These are phyloP conservation scores for Ophiocordyceps unilateralis DNA, from an alignment of 2,329 filamentous ascomycete species.

Conservation along the genomic window DNA sequence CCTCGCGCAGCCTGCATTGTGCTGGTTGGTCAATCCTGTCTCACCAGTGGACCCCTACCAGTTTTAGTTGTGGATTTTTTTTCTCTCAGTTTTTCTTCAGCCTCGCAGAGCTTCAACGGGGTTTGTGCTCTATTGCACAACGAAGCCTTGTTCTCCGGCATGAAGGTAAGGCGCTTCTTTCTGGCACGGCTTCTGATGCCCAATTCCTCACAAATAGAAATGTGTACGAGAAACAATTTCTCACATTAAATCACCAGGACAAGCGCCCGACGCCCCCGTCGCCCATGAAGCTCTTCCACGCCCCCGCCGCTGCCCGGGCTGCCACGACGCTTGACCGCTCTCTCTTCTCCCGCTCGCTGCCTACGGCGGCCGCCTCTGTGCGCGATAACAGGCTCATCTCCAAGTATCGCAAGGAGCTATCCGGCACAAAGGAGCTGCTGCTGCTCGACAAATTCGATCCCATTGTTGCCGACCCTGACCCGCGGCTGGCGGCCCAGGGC, in stretches of 20 bases:
- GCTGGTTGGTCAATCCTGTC: background rate
- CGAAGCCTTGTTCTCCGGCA: conserved; percentile 1
- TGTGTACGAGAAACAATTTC: too few relatives aligned
- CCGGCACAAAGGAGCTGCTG: conserved; percentile 49
- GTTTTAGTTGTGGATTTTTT: background rate
- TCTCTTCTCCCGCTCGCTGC: conserved; percentile 63
- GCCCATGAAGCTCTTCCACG: conserved; percentile 47
- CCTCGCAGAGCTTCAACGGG: conserved; percentile 6
- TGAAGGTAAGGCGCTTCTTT: conserved; percentile 11
- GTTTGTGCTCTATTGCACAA: background rate
- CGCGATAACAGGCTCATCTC: conserved; percentile 60
- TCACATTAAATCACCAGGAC: conserved; percentile 3
- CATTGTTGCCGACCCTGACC: conserved; percentile 46
- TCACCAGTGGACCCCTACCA: background rate
- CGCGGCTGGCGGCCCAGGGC: conserved; percentile 31
- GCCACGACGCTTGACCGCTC: conserved; percentile 68
- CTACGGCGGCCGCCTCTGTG: conserved; percentile 62
- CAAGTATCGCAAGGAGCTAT: conserved; percentile 48
- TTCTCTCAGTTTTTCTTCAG: conserved; percentile 5
- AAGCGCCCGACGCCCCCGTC: background rate
- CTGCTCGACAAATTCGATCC: conserved; percentile 43
- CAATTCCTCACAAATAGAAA: background rate
- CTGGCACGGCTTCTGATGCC: background rate
- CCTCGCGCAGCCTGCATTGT: background rate
- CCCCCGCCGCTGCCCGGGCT: conserved; percentile 57